Evolutionary conservation across 164 flowering plant genomes (phyloP), one percentile per base, ranked within the genome.

Genomic region (Akebia trifoliata): DNA sequence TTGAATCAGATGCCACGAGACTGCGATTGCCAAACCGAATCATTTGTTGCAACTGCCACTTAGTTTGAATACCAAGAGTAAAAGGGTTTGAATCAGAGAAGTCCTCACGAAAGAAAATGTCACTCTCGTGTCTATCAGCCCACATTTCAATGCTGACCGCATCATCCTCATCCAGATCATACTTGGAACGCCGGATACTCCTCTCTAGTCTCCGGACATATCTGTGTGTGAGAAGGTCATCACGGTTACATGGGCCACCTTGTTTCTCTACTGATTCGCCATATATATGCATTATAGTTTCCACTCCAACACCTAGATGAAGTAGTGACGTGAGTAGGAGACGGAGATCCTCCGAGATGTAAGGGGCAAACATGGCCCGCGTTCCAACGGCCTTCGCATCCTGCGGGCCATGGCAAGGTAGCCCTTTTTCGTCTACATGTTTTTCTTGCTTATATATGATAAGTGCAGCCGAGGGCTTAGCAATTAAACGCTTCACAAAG

Each of bases 31-130:
- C 97, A 73, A 84, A 90, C 7, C 80, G 84, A 69, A 94, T 86
- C 99, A 94, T 79, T 63, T 94, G 99, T 42, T 94, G 97, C 77
- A 94, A 72, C 77, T 94, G 99, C 99, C 97, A 90, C 63, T 94
- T 93, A 30, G 99, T 86, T 67, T 94, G 99, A 51, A 94, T 86
- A 29, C 99, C 96, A 62, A 94, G 58, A 44, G 68, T 62, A 57
- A 88, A 81, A 48, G 99, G 93, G 9, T 74, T 87, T 8, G 82
- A 71, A 67, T 86, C 89, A 62, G 91, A 76, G 69, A 80, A 94
- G 55, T 86, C 93, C 71, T 90, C 84, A 63, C 69, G 88, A 64
- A 83, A 84, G 84, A 94, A 94, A 36, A 90, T 79, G 40, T 69
- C 66, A 70, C 54, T 85, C 63, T 69, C 87, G 68, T 94, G 93